Evolutionary conservation across 768 basidiomycete genomes (phyloP), one percentile per base, ranked within the genome.

Genomic region (Calocybe gangraenosa): DNA sequence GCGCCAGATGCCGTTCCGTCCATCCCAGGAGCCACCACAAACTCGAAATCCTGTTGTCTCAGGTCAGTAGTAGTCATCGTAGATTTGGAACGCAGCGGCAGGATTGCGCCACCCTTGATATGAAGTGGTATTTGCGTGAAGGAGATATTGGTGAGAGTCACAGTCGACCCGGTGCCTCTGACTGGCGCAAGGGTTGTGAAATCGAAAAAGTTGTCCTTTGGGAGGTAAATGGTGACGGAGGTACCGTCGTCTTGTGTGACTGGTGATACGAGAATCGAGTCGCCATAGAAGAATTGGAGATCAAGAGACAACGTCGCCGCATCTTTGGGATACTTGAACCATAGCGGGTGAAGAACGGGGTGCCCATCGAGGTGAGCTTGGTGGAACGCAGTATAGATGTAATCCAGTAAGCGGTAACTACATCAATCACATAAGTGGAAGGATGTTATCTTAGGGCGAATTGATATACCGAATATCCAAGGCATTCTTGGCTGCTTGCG

Each of bases 371-470:
- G 36, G 46, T 67, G 65, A 2, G 79, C 78, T 37, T 69, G 59
- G 56, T 84, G 82, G 71, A 85, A 79, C 1, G 80, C 73, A 4
- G 84, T 87, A 61, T 83, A 85, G 47, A 87, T 56, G 61, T 87
- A 85, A 57, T 85, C 84, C 39, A 87, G 53, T 4, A 85, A 67
- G 41, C 82, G 81, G 53, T 84, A 84, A 11, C 81, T 82, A 40
- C 22, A 31, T 6, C 17, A 11, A 35, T 17, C 35, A 18, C 13
- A n/a, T 35, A 14, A n/a, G 6, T 35, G 6, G 34, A 18, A n/a
- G 7, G 13, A n/a, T 5, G 17, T 7, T n/a, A 14, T n/a, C n/a
- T 14, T 7, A 35, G 7, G 6, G 17, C 7, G 14, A 35, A 35
- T n/a, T 7, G n/a, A 57, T 69, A 18, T 44, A 81, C 78, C 84